A percentile compares a stretch with the other conserved stretches of the same genome.
phyloP scores from a whole-genome alignment of 495 filamentous ascomycete species.

The Amorphotheca resinae region DNA sequence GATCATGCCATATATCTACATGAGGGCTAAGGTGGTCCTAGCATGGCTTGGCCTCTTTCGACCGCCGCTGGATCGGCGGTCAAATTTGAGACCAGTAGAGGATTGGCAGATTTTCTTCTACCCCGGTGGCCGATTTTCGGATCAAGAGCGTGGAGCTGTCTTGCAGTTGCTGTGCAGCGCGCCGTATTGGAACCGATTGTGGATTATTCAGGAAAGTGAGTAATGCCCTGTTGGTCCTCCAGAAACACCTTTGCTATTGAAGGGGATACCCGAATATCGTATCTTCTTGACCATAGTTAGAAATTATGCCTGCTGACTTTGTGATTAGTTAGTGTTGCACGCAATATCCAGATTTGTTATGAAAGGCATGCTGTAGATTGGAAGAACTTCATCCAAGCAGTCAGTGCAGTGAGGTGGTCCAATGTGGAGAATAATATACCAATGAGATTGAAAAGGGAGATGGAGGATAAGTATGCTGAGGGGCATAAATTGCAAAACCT shows the following conservation, averaged over 20 bases:
- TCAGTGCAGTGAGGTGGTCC: neutral
- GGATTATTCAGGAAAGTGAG: conserved; percentile 8
- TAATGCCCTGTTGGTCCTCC: too few relatives aligned
- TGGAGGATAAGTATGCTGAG: neutral
- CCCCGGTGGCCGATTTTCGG: too few relatives aligned
- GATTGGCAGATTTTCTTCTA: too few relatives aligned
- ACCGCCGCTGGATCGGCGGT: too few relatives aligned
- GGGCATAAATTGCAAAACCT: conserved; percentile 4
- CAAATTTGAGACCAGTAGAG: too few relatives aligned
- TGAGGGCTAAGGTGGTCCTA: neutral
- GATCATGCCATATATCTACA: conserved; percentile 6
- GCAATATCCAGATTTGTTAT: neutral
- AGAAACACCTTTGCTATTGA: neutral
- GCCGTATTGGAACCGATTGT: conserved; percentile 5
- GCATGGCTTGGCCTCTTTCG: conserved; percentile 3
- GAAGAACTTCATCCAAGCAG: neutral
- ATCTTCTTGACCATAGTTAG: neutral
- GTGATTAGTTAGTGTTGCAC: neutral
- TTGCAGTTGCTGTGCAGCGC: conserved; percentile 1
- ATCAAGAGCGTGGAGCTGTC: too few relatives aligned
- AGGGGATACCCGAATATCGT: neutral
- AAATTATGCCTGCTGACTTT: neutral
- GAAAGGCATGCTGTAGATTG: neutral
- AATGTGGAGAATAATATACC: neutral
- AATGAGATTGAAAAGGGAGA: conserved; percentile 1